Base-by-base conservation (phyloP, 495 filamentous ascomycete species). In the Hypoxylon crocopeplum region DNA sequence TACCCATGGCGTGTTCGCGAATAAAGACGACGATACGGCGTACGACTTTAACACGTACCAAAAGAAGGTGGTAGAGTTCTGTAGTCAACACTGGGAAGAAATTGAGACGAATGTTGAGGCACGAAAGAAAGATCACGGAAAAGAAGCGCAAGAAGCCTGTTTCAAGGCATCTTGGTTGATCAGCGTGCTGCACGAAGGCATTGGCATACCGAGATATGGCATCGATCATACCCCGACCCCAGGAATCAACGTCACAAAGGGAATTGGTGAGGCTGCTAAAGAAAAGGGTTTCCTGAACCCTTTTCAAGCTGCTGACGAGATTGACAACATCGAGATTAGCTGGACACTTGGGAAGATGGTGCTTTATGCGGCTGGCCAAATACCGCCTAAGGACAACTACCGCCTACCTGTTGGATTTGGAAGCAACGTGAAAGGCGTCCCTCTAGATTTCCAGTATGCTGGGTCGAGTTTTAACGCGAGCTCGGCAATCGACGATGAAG, bases 81-180 rank as follows among this genome's bases (percentile, higher is more conserved):
- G 94, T 68, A 86, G 83, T 15, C 87, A 89, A 65, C 83, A 88
- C 36, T 99, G 95, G 95, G 68, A 79, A 3, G 72, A 79, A 0
- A 94, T 98, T 47, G 79, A 87, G 60, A 71, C 78, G 10, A 86
- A 82, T 15, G 72, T 96, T 25, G 75, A 77, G 3, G 71, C 73
- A 4, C 74, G 88, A 16, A 84, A 88, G 60, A 76, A 75, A 54
- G 93, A 86, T 82, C 56, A 71, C 32, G 93, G 92, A 61, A 84
- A 93, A 3, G 86, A 92, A 56, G 80, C 92, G 7, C 83, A 85
- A 47, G 89, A 95, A 67, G 89, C 95, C 1, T 99, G 94, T 71
- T 99, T 99, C 81, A 98, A 98, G 72, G 91, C 94, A 0, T 93
- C 90, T 5, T 99, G 95, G 94, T 79, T 99, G 29, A 96, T 97